Base-by-base conservation (phyloP, 768 basidiomycete species). In the Filobasidium wieringae region DNA sequence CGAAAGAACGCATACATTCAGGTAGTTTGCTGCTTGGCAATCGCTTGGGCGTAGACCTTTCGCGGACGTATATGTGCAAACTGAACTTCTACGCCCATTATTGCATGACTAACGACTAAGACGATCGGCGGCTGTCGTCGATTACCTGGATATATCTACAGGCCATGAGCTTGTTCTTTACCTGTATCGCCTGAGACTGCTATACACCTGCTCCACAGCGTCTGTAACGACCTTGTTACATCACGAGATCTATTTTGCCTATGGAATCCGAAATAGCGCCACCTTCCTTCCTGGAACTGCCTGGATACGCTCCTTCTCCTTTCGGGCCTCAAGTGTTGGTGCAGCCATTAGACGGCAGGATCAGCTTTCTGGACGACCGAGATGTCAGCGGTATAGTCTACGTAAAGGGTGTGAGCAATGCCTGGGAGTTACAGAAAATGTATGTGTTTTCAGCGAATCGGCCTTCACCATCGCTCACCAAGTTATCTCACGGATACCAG, bases 321-420 rank as follows among this genome's bases (percentile, higher is more conserved):
- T 47, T 47, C 43, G 65, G 66, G 34, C 71, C 71, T 12, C 68
- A 72, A 53, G 67, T 72, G 43, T 55, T 72, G 4, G 65, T 70
- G 12, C 59, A 66, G 1, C 69, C 69, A 37, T 51, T 72, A n/a
- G 65, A 68, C 2, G 71, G 70, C 45, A 58, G 66, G 19, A 61
- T 68, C n/a, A 69, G 65, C 54, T 72, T 69, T 64, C 66, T 70
- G 60, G 66, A 66, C 56, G 68, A 65, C 19, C 37, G 55, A 34
- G 63, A 64, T 3, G 65, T 72, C 37, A 68, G 70, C 45, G 71
- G 71, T 6, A 66, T 70, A 45, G 62, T 72, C 29, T 72, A 66
- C 52, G 71, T 72, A 29, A 72, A 72, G 51, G 71, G 71, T 17
- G 31, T 70, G 9, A 65, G 69, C 3, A 60, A 66, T 32, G 50